These are phyloP conservation scores for Fusarium secorum DNA, from an alignment of 2,329 filamentous ascomycete species.

Conservation along the genomic window DNA sequence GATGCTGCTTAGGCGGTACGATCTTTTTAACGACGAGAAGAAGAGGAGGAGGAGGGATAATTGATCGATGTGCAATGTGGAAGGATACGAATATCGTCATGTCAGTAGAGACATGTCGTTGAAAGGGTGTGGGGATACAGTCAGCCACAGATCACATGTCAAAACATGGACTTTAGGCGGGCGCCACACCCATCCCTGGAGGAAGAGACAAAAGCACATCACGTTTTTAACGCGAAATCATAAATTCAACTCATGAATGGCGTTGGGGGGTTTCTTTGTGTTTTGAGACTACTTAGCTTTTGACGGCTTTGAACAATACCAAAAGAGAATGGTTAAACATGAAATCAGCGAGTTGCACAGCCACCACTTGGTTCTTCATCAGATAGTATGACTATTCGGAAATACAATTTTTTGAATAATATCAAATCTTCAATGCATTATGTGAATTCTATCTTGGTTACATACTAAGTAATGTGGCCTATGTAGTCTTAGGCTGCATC, in stretches of 20 bases:
- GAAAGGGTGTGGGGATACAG: constrained; percentile 14
- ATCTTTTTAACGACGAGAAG: constrained; percentile 22
- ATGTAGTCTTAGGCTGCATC: not conserved
- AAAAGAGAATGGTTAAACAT: constrained; percentile 22
- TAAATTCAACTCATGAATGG: constrained; percentile 42
- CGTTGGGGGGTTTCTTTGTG: constrained; percentile 38
- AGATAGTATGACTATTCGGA: constrained; percentile 11
- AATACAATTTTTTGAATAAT: constrained; percentile 30
- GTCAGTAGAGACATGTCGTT: constrained; percentile 25
- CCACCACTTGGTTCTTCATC: not conserved
- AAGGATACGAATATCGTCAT: constrained; percentile 11
- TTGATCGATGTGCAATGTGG: constrained; percentile 22
- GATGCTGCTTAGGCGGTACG: constrained; percentile 72
- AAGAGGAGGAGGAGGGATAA: constrained; percentile 31
- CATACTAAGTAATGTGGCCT: not conserved
- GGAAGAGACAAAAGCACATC: constrained; percentile 15
- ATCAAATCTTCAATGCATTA: not conserved
- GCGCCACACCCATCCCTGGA: constrained; percentile 10
- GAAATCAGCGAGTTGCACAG: not conserved
- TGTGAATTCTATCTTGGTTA: not conserved
- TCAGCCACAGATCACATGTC: constrained; percentile 35
- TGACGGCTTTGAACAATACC: constrained; percentile 29
- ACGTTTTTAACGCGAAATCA: constrained; percentile 30
- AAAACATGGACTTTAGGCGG: constrained; percentile 2
- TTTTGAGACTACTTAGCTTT: constrained; percentile 27